phyloP scores from a whole-genome alignment of 2,329 filamentous ascomycete genomes.

The Tolypocladium amazonense region DNA sequence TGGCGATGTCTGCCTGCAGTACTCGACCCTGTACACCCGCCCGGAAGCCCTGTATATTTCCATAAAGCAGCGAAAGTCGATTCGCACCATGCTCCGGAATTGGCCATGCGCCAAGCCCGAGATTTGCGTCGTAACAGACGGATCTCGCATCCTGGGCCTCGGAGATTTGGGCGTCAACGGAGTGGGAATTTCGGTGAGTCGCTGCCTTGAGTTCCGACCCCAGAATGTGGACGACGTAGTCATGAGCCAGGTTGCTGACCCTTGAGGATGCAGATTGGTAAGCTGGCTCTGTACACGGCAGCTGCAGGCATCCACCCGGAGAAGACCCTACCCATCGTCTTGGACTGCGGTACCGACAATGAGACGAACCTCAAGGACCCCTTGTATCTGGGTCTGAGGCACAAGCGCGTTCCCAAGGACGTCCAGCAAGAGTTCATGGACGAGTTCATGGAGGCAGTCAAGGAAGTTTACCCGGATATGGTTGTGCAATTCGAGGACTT shows the following conservation, averaged over 20 bases:
- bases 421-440: constrained; percentile 90
- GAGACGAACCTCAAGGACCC: constrained; percentile 56
- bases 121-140: constrained; percentile 95
- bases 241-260: background rate
- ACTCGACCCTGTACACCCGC: constrained; percentile 90
- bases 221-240: background rate
- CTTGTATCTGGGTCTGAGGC: constrained; percentile 82
- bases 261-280: constrained; percentile 57
- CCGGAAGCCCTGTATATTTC: constrained; percentile 95
- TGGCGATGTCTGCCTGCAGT: constrained; percentile 91
- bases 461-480: constrained; percentile 58
- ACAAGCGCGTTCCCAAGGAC: constrained; percentile 65
- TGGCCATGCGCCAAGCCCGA: constrained; percentile 86
- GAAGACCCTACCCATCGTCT: constrained; percentile 65
- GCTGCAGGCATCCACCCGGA: constrained; percentile 88
- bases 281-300: constrained; percentile 87
- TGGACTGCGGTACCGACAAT: constrained; percentile 58
- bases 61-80: constrained; percentile 85
- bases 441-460: constrained; percentile 88
- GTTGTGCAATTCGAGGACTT: constrained; percentile 95
- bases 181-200: constrained; percentile 82
- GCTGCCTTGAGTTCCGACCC: background rate
- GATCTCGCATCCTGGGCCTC: constrained; percentile 82
- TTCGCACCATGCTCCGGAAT: constrained; percentile 79
- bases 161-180: constrained; percentile 95